Percentiles rank a stretch among this genome's conserved stretches.
phyloP scores from a whole-genome alignment of 768 basidiomycete genomes.

The Asterophora parasitica region DNA sequence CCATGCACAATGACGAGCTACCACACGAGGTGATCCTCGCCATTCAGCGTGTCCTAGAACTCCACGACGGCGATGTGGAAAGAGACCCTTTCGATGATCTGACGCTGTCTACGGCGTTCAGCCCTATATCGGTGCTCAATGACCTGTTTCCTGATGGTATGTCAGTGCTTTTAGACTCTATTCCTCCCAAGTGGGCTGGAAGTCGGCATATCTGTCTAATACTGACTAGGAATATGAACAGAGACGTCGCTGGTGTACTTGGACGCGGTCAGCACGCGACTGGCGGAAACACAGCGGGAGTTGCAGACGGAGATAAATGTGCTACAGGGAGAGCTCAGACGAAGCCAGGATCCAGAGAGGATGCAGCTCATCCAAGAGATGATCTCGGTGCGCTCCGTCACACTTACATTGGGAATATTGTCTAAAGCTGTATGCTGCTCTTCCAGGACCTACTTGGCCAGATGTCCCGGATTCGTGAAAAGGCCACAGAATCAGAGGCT shows the following conservation, averaged over 20 bases:
- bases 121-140: conserved; percentile 54
- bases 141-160: conserved; percentile 77
- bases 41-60: conserved; percentile 66
- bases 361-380: conserved; percentile 94
- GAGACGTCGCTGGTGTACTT: conserved; percentile 74
- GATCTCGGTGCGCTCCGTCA: conserved; percentile 65
- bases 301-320: conserved; percentile 68
- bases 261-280: conserved; percentile 61
- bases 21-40: conserved; percentile 64
- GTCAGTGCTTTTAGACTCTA: conserved; percentile 14
- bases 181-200: conserved; percentile 7
- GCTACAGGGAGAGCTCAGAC: conserved; percentile 61
- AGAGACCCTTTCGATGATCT: conserved; percentile 56
- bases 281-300: conserved; percentile 64
- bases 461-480: conserved; percentile 94
- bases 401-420: neutral
- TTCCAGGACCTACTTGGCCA: conserved; percentile 86
- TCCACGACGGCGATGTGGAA: conserved; percentile 33
- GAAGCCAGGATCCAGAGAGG: conserved; percentile 79
- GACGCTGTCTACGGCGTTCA: conserved; percentile 45
- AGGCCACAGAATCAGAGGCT: conserved; percentile 94
- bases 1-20: conserved; percentile 45
- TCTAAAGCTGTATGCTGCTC: neutral
- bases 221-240: conserved; percentile 24
- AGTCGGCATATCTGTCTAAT: conserved; percentile 14